phyloP scores from a whole-genome alignment of 2,329 filamentous ascomycete genomes.

The Microthyrium microscopicum region DNA sequence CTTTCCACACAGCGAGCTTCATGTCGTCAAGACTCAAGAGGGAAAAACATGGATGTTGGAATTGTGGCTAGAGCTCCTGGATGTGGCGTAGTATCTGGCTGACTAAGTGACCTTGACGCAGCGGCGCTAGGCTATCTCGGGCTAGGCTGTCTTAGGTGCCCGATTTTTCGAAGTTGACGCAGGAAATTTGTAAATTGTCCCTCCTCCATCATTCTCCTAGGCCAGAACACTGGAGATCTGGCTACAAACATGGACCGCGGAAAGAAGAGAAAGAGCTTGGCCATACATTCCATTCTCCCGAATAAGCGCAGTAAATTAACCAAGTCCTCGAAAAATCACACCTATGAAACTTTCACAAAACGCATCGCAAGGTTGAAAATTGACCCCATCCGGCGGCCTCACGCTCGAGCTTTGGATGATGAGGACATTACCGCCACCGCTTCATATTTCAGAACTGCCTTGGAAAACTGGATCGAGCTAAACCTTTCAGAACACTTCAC shows the following conservation, averaged over 20 bases:
- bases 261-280: constrained; percentile 5
- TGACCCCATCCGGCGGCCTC: constrained; percentile 80
- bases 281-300: constrained; percentile 4
- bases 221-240: no score
- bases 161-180: no score
- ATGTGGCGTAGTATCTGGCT: no score
- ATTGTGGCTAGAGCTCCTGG: no score
- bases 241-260: constrained; percentile 3
- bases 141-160: no score
- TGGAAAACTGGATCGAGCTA: constrained; percentile 81
- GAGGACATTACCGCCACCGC: constrained; percentile 58
- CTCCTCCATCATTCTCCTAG: background rate
- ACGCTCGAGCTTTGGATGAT: constrained; percentile 66
- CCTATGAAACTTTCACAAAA: constrained; percentile 80
- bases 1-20: no score
- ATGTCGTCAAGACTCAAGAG: no score
- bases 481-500: constrained; percentile 75
- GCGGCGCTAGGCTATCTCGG: no score
- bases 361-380: constrained; percentile 86
- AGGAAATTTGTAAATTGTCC: background rate
- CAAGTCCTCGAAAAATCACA: constrained; percentile 62
- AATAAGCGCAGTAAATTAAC: constrained; percentile 26
- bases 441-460: constrained; percentile 71
- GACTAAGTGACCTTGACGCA: no score
- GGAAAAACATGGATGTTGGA: no score